Base-by-base conservation (phyloP, 2,329 filamentous ascomycete species). In the Clonostachys rhizophaga region DNA sequence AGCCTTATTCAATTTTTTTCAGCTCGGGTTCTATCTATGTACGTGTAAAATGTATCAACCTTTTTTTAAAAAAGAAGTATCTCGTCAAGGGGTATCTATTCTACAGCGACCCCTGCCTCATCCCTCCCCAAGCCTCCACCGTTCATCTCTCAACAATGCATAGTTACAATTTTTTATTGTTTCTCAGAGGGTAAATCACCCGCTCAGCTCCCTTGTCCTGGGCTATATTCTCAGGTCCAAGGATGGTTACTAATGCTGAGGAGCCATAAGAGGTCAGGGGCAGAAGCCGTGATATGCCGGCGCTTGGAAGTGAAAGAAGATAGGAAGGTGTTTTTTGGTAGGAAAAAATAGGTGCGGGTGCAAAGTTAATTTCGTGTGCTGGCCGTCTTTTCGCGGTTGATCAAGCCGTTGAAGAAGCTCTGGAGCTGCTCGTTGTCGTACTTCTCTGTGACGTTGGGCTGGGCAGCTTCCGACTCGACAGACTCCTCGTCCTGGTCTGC, bases 331-430 rank as follows among this genome's bases (percentile, higher is more conserved):
- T 18, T 30, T 30, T 30, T 24, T 24, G 24, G 24, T 16, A 16
- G 9, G 24, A 8, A 6, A 30, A 30, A 30, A 30, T 30, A 10
- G 24, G 24, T 10, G 24, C 24, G 24, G 24, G 24, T 30, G 24
- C 24, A 30, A 10, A 5, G 9, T 30, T 10, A 30, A 30, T 30
- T 30, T 30, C 24, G 24, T 30, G 24, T 30, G 9, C 24, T 10
- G 24, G 24, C 24, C 24, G 24, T 30, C 24, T 30, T 30, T 30
- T 30, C 24, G 24, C 24, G 24, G 24, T 30, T 81, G 77, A 83
- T 81, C 50, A 83, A 61, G 34, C 74, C 76, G 48, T 72, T 73
- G 55, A 83, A 83, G 64, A 83, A 83, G 52, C 73, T 78, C 52
- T 80, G 74, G 46, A 83, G 63, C 54, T 79, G 76, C 51, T 81